Conservation (phyloP, 2,329 filamentous ascomycete genomes). For the Penicillium sp. region DNA sequence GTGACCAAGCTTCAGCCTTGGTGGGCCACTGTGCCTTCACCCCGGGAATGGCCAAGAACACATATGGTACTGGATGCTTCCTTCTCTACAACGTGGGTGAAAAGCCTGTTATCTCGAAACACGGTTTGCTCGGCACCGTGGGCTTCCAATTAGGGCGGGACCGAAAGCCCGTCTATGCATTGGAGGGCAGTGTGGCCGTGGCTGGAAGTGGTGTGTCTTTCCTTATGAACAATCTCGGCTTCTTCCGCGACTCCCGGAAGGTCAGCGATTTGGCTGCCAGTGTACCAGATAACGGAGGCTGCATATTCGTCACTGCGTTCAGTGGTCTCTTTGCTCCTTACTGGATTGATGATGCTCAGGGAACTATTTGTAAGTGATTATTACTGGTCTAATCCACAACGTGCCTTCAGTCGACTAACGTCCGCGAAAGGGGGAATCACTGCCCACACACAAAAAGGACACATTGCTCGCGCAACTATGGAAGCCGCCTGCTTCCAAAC, state of each 20-base stretch:
- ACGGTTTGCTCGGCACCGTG: conserved; percentile 79
- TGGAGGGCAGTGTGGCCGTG: conserved; percentile 80
- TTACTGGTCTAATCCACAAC: background rate
- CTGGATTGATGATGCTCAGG: conserved; percentile 90
- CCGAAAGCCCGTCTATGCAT: conserved; percentile 68
- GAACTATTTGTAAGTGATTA: conserved; percentile 65
- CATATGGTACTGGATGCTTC: conserved; percentile 87
- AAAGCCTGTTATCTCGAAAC: conserved; percentile 78
- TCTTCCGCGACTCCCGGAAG: conserved; percentile 59
- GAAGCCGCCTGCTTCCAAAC: conserved; percentile 92
- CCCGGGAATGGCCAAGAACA: conserved; percentile 82
- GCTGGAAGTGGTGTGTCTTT: conserved; percentile 79
- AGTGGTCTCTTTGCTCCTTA: conserved; percentile 88
- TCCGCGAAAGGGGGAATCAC: conserved; percentile 65
- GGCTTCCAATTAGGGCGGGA: conserved; percentile 75
- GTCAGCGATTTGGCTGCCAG: conserved; percentile 62
- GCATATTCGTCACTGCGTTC: conserved; percentile 85
- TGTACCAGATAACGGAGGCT: conserved; percentile 73
- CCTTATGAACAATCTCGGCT: conserved; percentile 62
- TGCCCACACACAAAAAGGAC: conserved; percentile 76
- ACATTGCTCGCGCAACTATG: conserved; percentile 83
- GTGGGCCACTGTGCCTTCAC: conserved; percentile 82
- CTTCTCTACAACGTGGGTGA: conserved; percentile 83
- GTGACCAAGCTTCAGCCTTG: conserved; percentile 80
- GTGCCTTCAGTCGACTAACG: conserved; percentile 13